These are phyloP conservation scores for Leccinum fallax DNA, from an alignment of 1,284 basidiomycete species.

Conservation along the genomic window DNA sequence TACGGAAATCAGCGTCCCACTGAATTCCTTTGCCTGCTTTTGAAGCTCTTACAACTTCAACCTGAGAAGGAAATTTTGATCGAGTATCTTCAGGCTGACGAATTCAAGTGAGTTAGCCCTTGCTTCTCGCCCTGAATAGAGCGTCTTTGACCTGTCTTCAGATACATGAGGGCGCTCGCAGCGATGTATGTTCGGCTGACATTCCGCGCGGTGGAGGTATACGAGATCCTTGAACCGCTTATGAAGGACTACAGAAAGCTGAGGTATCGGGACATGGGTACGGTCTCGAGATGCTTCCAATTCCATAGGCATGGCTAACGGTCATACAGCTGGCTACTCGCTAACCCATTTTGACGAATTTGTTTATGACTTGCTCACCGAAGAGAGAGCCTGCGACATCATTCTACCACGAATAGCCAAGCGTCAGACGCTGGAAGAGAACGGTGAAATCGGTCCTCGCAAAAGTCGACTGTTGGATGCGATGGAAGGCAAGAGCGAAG, in stretches of 20 bases:
- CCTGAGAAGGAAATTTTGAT: constrained; percentile 95
- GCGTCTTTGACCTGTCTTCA: constrained; percentile 34
- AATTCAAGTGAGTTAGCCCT: constrained; percentile 86
- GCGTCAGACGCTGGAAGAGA: constrained; percentile 88
- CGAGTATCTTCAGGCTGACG: constrained; percentile 93
- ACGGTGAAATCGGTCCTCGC: constrained; percentile 83
- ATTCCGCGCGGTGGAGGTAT: constrained; percentile 87
- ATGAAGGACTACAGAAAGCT: constrained; percentile 94
- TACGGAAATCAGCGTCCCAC: constrained; percentile 93
- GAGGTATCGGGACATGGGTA: constrained; percentile 79
- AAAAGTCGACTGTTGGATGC: constrained; percentile 82
- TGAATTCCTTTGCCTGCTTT: constrained; percentile 86
- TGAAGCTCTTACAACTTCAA: constrained; percentile 96
- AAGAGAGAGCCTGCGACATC: constrained; percentile 95
- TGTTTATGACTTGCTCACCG: constrained; percentile 79
- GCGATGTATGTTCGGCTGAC: constrained; percentile 96
- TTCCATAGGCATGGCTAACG: constrained; percentile 3
- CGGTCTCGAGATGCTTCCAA: constrained; percentile 29
- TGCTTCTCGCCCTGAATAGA: constrained; percentile 1
- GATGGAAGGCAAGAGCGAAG: constrained; percentile 71
- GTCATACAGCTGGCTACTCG: constrained; percentile 68
- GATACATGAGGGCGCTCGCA: constrained; percentile 92
- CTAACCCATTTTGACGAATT: constrained; percentile 94
- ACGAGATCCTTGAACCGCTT: constrained; percentile 91
- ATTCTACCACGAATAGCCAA: constrained; percentile 91